Conservation (phyloP, 192 early-diverging fungal species). For the Dimargaris cristalligena region DNA sequence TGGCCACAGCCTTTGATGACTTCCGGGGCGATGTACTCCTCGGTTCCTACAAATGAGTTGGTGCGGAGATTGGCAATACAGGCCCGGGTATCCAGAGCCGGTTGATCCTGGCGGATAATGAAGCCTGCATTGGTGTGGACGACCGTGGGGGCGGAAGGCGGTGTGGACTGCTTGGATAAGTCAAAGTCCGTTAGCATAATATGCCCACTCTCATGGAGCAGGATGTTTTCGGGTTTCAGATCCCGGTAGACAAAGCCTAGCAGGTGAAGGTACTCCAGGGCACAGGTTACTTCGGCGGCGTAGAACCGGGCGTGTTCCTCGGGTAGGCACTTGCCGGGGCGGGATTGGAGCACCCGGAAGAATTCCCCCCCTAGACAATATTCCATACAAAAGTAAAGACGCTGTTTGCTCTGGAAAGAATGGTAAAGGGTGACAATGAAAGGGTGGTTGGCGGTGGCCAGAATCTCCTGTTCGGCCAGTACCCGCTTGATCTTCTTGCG, state of each 20-base stretch:
- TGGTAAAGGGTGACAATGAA: constrained; percentile 87
- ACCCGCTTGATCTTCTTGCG: constrained; percentile 97
- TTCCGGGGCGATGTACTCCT: constrained; percentile 99
- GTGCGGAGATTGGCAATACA: constrained; percentile 79
- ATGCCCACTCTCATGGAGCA: constrained; percentile 88
- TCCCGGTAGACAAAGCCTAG: constrained; percentile 97
- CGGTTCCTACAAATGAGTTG: constrained; percentile 97
- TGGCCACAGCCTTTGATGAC: constrained; percentile 92
- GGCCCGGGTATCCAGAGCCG: constrained; percentile 69
- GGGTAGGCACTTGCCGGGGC: constrained; percentile 71
- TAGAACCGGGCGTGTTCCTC: constrained; percentile 93
- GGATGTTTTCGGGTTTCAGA: constrained; percentile 94
- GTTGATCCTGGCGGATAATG: constrained; percentile 35
- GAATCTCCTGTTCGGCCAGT: constrained; percentile 88
- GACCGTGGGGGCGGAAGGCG: constrained; percentile 55
- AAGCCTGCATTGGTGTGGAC: constrained; percentile 40
- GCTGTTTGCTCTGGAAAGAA: constrained; percentile 69
- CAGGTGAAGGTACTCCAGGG: constrained; percentile 90
- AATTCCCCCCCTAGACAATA: constrained; percentile 84
- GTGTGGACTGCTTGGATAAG: constrained; percentile 82
- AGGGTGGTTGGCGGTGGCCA: constrained; percentile 73
- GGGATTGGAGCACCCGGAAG: constrained; percentile 68
- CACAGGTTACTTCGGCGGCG: constrained; percentile 89
- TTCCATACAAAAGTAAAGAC: constrained; percentile 81
- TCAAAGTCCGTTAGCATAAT: constrained; percentile 99